Evolutionary conservation across 2,329 filamentous ascomycete genomes (phyloP).

Genomic region (Colletotrichum gloeosporioides): DNA sequence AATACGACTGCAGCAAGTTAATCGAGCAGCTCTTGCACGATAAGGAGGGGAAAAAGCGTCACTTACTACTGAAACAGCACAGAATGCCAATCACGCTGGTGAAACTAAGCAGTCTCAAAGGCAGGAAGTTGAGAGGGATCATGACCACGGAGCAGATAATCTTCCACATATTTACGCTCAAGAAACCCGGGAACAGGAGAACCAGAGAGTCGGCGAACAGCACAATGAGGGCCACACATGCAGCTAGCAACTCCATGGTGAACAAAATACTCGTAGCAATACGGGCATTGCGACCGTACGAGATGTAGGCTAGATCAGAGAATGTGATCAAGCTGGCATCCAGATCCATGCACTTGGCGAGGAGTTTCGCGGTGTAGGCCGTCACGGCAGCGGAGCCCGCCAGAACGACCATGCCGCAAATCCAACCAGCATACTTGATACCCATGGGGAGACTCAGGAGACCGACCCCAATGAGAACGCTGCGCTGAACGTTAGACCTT

Average conservation of each 20-base stretch:
- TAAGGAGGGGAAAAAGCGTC: background rate
- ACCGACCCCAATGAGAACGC: conserved; percentile 86
- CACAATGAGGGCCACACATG: conserved; percentile 87
- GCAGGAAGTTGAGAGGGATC: conserved; percentile 83
- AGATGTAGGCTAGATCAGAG: conserved; percentile 89
- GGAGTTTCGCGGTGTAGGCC: conserved; percentile 82
- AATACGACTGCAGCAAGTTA: conserved; percentile 67
- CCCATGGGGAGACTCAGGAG: conserved; percentile 88
- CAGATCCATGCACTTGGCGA: conserved; percentile 88
- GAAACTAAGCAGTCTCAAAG: conserved; percentile 83
- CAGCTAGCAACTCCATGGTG: conserved; percentile 83
- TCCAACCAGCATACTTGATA: conserved; percentile 86
- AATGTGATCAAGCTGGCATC: conserved; percentile 90
- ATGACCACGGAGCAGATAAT: conserved; percentile 79
- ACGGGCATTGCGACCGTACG: conserved; percentile 83
- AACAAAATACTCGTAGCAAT: conserved; percentile 86
- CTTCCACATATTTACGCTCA: conserved; percentile 79
- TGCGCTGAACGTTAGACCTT: conserved; percentile 25
- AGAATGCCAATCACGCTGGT: conserved; percentile 90
- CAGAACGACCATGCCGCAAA: conserved; percentile 80
- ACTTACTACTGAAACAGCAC: conserved; percentile 85
- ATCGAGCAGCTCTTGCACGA: background rate
- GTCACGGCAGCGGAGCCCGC: conserved; percentile 77
- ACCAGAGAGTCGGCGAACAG: conserved; percentile 92
- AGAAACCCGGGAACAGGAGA: conserved; percentile 74